These are phyloP conservation scores for Prunella vulgaris DNA, from an alignment of 257 asterid species.

Conservation along the genomic window DNA sequence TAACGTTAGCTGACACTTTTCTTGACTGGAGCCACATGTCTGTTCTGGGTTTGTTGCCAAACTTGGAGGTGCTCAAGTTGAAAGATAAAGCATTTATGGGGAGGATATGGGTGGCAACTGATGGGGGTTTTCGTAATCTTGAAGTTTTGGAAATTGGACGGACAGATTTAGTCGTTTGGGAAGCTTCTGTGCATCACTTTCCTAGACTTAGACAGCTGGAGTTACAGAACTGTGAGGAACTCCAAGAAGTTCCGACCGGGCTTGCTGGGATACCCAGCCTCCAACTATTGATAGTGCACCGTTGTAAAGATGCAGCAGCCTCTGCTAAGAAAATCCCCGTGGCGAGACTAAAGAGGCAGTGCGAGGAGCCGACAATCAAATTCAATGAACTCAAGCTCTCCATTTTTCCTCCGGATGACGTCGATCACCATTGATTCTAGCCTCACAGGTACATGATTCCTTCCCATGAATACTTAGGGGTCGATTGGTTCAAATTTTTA, in stretches of 20 bases:
- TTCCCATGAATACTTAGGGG: background rate
- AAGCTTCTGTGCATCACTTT: conserved; percentile 29
- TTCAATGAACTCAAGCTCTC: conserved; percentile 19
- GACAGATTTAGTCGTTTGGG: conserved; percentile 30
- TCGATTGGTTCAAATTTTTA: background rate
- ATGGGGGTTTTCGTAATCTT: conserved; percentile 22
- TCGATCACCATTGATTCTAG: background rate
- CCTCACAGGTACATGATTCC: background rate
- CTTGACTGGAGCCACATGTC: conserved; percentile 36
- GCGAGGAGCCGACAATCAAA: background rate
- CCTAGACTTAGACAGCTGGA: conserved; percentile 26
- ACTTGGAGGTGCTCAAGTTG: conserved; percentile 29
- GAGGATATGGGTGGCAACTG: conserved; percentile 20
- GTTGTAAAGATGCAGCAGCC: conserved; percentile 5
- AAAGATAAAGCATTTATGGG: conserved; percentile 34
- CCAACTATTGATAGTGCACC: conserved; percentile 21
- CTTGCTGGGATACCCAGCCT: conserved; percentile 30
- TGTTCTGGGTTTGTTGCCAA: conserved; percentile 26
- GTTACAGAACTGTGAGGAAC: conserved; percentile 28
- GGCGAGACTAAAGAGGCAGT: background rate
- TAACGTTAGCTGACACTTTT: conserved; percentile 29
- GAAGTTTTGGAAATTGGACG: conserved; percentile 29
- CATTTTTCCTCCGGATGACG: conserved; percentile 25
- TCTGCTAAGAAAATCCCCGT: conserved; percentile 23
- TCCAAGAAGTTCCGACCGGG: conserved; percentile 26